Evolutionary conservation across 73 alveolate species (phyloP), one percentile per base, ranked within the genome.

Genomic region (Paramecium biaurelia): DNA sequence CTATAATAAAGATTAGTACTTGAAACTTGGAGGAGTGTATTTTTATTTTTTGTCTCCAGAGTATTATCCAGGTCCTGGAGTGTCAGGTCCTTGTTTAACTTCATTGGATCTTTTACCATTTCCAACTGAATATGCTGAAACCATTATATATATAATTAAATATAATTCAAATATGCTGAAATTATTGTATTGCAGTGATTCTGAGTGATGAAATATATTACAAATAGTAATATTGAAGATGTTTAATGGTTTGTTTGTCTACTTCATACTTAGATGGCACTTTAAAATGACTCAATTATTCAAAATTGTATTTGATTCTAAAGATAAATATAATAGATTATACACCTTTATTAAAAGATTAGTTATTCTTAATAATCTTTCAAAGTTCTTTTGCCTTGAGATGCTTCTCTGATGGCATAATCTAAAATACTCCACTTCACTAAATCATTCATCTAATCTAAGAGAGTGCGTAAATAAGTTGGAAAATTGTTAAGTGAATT

Each of bases 61-160:
- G 49, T 79, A 79, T 79, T 32, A 7, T 23, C 90, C 90, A 24
- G 90, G 90, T 42, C 90, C 90, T 43, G 90, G 90, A 14, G 87
- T 37, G 11, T 45, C 41, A 24, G 76, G 76, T 23, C 56, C 45
- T 79, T 26, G 35, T 24, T 24, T 7, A 53, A 53, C 45, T 38
- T 79, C 90, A 45, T 32, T 79, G 42, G 76, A 43, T 38, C 90
- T 21, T 79, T 79, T 42, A 1, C 90, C 90, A 45, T 38, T 79
- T 8, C 90, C 90, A 43, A 79, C 74, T 79, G 90, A 43, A 79
- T 43, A 79, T 79, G 90, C 90, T 12, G 56, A 72, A 38, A 72
- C 86, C 86, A 72, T 72, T 72, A 26, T 63, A 26, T 63, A 15
- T 53, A 47, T 47, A 47, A 47, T 47, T 15, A 53, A n/a, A 53